Evolutionary conservation across 2,329 filamentous ascomycete species (phyloP), one percentile per base, ranked within the genome.

Genomic region (Colletotrichum sp.): DNA sequence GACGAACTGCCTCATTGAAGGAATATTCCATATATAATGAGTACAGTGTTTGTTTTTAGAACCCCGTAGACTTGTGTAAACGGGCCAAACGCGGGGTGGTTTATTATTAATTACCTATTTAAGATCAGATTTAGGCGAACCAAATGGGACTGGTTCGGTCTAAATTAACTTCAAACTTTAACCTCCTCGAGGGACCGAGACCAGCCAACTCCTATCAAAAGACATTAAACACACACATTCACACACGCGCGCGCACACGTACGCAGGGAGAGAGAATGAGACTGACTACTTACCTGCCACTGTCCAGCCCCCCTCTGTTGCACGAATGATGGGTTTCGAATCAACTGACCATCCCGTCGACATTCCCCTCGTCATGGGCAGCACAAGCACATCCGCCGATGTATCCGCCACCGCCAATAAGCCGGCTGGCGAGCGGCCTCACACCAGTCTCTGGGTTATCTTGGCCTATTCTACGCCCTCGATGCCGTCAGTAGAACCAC

Each of bases 41-140:
- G 5, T n/a, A 5, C 13, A 29, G 4, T 9, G 22, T 8, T 1
- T 29, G 4, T 19, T 19, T 25, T 29, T 0, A 3, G 8, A 11
- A n/a, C 0, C 19, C 19, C 8, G 8, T 2, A 19, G 8, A 2
- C 2, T 9, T 59, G 6, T 59, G 55, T 29, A 11, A 29, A 12
- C 13, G 25, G 25, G 55, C 55, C 16, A 59, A 19, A 29, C 19
- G 27, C 55, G 55, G 22, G 25, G 55, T 59, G 16, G 25, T 29
- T 29, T 57, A 27, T 29, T 57, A 27, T 27, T 15, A 19, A 11
- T 19, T 49, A 12, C 11, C 3, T 5, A 7, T 22, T 11, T 5
- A 29, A 59, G 13, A 59, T 59, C 55, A 59, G 13, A 16, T 25
- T 27, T 11, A 22, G 11, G 55, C 27, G 19, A 59, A 29, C 55